Base-by-base conservation (phyloP, 2,329 filamentous ascomycete genomes). In the Nannizziopsis arthrosporioides region DNA sequence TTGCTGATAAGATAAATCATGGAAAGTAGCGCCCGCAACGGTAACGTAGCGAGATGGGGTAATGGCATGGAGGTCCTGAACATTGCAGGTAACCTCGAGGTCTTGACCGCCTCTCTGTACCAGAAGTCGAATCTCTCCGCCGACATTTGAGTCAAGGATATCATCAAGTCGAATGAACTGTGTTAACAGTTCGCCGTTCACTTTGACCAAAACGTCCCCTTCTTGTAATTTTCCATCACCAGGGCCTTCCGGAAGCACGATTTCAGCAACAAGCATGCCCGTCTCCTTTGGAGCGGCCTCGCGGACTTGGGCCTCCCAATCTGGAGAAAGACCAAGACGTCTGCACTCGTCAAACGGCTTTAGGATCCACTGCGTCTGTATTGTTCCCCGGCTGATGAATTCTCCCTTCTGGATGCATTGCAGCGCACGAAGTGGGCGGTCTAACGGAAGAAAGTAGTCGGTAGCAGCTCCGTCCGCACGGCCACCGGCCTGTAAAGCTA, bases 281-380 rank as follows among this genome's bases (percentile, higher is more conserved):
- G 88, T 96, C 69, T 95, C 92, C 57, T 85, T 84, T 0, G 93
- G 92, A 56, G 94, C 94, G 19, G 79, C 74, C 56, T 84, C 80
- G 31, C 92, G 82, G 54, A 94, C 80, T 49, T 82, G 81, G 34
- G 85, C 82, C 70, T 98, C 92, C 81, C 87, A 93, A 44, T 87
- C 77, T 0, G 88, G 75, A 1, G 79, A 86, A 51, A 98, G 73
- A 6, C 92, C 92, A 9, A 98, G 73, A 51, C 92, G 78, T 47
- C 90, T 81, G 65, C 92, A 96, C 65, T 98, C 93, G 58, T 98
- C 93, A 58, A 98, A 98, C 0, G 92, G 87, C 67, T 96, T 96
- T 53, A 98, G 77, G 46, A 96, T 76, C 76, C 93, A 98, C 64
- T 98, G 92, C 53, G 87, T 94, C 67, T 98, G 92, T 43, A 98